Conservation (phyloP, 2,329 filamentous ascomycete genomes). For the Tolypocladium cylindrosporum region DNA sequence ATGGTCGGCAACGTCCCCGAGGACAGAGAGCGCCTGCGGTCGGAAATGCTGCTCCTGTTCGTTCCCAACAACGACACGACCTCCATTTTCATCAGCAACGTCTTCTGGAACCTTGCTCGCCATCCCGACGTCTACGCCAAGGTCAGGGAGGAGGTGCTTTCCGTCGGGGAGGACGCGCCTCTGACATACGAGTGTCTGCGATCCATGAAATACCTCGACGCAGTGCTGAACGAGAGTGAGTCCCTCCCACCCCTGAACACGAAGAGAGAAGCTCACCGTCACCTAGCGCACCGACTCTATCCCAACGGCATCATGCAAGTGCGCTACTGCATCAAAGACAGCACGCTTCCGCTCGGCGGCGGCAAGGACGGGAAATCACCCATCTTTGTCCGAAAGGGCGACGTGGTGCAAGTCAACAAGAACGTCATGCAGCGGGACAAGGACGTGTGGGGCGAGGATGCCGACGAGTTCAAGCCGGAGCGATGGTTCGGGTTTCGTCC, state of each 20-base stretch:
- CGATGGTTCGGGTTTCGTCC: not conserved
- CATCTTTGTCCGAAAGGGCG: not conserved
- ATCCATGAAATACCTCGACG: not conserved
- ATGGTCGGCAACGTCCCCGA: not conserved
- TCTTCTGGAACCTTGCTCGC: not conserved
- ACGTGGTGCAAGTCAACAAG: not conserved
- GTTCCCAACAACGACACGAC: not conserved
- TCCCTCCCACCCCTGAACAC: not conserved
- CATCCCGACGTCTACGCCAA: not conserved
- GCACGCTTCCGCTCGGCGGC: not conserved
- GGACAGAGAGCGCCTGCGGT: not conserved
- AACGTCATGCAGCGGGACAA: not conserved
- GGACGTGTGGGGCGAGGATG: not conserved
- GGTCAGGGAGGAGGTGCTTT: not conserved
- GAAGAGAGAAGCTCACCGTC: not conserved
- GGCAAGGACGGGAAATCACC: not conserved
- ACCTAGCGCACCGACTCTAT: not conserved
- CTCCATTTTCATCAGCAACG: not conserved
- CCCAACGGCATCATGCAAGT: not conserved
- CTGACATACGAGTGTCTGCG: not conserved
- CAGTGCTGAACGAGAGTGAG: not conserved
- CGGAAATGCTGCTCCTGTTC: not conserved
- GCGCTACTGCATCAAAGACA: not conserved
- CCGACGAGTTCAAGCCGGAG: not conserved
- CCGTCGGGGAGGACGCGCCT: not conserved